phyloP scores from a whole-genome alignment of 2,329 filamentous ascomycete species.

The Neopestalotiopsis rosae region DNA sequence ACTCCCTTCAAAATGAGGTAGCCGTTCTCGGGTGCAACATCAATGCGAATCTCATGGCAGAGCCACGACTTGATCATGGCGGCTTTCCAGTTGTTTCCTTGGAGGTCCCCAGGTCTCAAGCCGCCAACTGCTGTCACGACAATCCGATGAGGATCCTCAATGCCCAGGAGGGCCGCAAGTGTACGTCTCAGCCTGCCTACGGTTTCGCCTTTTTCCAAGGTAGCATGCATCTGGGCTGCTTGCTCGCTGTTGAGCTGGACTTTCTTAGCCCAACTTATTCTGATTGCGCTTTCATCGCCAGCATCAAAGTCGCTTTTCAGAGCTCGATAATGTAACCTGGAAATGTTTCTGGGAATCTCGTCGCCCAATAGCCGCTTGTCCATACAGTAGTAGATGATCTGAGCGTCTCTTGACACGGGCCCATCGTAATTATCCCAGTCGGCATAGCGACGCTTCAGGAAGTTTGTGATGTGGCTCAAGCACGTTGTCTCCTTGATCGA shows the following conservation, averaged over 20 bases:
- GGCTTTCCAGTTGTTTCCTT: constrained; percentile 40
- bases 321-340: constrained; percentile 26
- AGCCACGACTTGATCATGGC: constrained; percentile 35
- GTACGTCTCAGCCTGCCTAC: constrained; percentile 32
- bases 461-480: constrained; percentile 21
- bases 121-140: constrained; percentile 36
- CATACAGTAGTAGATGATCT: constrained; percentile 25
- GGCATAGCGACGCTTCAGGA: constrained; percentile 17
- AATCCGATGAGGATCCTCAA: constrained; percentile 34
- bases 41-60: constrained; percentile 36
- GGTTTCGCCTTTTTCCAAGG: constrained; percentile 33
- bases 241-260: constrained; percentile 19
- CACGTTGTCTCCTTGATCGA: constrained; percentile 23
- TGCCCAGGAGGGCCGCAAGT: constrained; percentile 28
- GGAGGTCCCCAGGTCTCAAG: constrained; percentile 33
- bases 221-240: constrained; percentile 20
- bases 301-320: constrained; percentile 25
- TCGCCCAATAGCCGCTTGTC: constrained; percentile 20
- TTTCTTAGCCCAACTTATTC: constrained; percentile 23
- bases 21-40: constrained; percentile 24
- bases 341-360: constrained; percentile 23
- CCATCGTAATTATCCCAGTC: not conserved
- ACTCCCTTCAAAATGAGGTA: constrained; percentile 36
- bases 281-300: constrained; percentile 25
- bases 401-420: constrained; percentile 22